Evolutionary conservation across 345 rosid species (phyloP).

Genomic region (Citrus reticulata): DNA sequence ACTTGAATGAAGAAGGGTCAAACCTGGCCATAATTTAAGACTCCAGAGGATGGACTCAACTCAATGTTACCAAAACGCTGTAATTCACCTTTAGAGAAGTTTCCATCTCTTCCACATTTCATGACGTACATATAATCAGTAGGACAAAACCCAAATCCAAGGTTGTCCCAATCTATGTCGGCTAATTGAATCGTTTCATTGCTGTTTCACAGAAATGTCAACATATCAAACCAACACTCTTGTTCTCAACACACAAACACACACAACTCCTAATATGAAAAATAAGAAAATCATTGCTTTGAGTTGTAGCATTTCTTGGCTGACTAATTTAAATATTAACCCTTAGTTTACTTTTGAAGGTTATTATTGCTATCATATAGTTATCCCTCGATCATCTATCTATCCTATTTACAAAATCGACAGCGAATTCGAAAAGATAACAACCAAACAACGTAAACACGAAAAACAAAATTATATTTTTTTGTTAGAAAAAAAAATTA

Average conservation of each 20-base stretch:
- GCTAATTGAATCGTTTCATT: conserved; percentile 44
- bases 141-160: conserved; percentile 62
- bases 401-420: not conserved
- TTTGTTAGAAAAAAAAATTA: not conserved
- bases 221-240: not conserved
- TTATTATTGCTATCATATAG: not conserved
- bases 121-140: conserved; percentile 89
- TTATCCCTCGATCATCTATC: not conserved
- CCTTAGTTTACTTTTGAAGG: not conserved
- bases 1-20: not conserved
- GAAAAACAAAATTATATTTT: not conserved
- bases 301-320: not conserved
- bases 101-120: conserved; percentile 58
- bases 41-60: conserved; percentile 82
- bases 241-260: too few relatives aligned
- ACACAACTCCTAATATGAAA: too few relatives aligned
- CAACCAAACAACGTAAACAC: not conserved
- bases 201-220: conserved; percentile 22
- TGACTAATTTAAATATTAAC: not conserved
- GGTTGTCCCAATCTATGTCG: conserved; percentile 83
- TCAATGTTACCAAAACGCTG: conserved; percentile 86
- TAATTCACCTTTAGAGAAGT: conserved; percentile 61
- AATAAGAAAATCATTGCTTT: not conserved
- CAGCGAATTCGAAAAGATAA: not conserved
- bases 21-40: conserved; percentile 96